A percentile compares a stretch with the other conserved stretches of the same genome.
Evolutionary conservation across 306 rosid genomes (phyloP).

Genomic region (Neltuma alba): DNA sequence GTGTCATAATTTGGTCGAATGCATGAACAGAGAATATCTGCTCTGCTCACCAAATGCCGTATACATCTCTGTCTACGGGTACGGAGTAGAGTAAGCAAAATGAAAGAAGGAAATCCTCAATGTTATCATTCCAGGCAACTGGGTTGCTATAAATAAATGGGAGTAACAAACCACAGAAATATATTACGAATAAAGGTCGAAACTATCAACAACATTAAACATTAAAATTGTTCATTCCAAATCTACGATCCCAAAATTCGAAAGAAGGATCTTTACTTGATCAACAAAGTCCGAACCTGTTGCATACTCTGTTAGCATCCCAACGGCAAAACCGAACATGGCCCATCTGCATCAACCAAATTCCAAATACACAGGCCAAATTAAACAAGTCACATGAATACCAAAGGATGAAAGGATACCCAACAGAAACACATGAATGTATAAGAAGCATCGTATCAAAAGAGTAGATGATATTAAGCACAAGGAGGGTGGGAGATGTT

Average conservation of each 20-base stretch:
- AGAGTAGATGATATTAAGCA: constrained; percentile 6
- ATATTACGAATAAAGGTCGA: constrained; percentile 41
- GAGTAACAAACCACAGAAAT: constrained; percentile 48
- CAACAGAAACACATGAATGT: background rate
- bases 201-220: constrained; percentile 32
- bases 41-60: background rate
- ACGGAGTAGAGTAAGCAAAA: background rate
- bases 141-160: constrained; percentile 34
- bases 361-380: constrained; percentile 5
- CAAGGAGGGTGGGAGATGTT: background rate
- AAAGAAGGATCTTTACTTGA: constrained; percentile 94
- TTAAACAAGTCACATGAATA: constrained; percentile 1
- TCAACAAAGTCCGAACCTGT: constrained; percentile 90
- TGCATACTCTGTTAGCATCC: constrained; percentile 88
- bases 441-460: background rate
- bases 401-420: background rate
- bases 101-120: background rate
- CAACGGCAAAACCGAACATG: constrained; percentile 94
- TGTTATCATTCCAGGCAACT: constrained; percentile 19
- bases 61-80: background rate
- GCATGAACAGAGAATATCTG: background rate
- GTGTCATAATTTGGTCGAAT: background rate
- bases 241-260: constrained; percentile 86
- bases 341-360: constrained; percentile 78
- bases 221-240: constrained; percentile 59